Percentiles rank a stretch among this genome's conserved stretches.
Conservation (phyloP, 73 alveolate genomes). For the Blepharisma stoltei region DNA sequence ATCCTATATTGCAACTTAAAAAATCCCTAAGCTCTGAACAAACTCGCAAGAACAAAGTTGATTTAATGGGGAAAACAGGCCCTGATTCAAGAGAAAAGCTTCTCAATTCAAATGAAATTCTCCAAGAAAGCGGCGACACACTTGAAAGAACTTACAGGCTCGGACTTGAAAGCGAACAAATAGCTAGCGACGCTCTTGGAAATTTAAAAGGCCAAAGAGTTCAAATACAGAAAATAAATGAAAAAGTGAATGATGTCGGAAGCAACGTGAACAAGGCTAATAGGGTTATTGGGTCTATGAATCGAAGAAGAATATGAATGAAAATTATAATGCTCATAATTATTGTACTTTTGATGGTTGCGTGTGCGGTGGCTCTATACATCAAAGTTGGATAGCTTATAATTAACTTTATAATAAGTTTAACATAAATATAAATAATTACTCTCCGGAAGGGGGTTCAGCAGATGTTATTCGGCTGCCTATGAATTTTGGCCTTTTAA, state of each 20-base stretch:
- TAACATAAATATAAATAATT: no score
- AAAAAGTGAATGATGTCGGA: constrained; percentile 28
- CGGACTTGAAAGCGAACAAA: constrained; percentile 21
- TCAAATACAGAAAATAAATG: constrained; percentile 16
- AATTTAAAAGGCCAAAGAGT: constrained; percentile 4
- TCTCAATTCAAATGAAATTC: constrained; percentile 3
- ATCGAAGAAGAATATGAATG: constrained; percentile 14
- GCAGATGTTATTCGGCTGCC: no score
- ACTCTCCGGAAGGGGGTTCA: no score
- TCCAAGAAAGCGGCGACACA: constrained; percentile 17
- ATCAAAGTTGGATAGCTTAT: not conserved
- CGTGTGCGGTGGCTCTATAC: not conserved
- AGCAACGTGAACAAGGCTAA: constrained; percentile 14
- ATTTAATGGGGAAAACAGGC: not conserved
- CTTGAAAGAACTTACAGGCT: not conserved
- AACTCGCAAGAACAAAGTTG: not conserved
- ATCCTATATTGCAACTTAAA: not conserved
- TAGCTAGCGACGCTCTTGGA: constrained; percentile 1
- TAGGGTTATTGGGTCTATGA: constrained; percentile 17
- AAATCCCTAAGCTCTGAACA: constrained; percentile 6
- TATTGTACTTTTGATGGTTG: constrained; percentile 7
- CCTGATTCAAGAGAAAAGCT: not conserved
- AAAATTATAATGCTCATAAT: constrained; percentile 4
- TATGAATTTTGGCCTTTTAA: no score
- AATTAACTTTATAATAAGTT: no score